phyloP scores from a whole-genome alignment of 345 rosid genomes.

The Melaleuca quinquenervia region DNA sequence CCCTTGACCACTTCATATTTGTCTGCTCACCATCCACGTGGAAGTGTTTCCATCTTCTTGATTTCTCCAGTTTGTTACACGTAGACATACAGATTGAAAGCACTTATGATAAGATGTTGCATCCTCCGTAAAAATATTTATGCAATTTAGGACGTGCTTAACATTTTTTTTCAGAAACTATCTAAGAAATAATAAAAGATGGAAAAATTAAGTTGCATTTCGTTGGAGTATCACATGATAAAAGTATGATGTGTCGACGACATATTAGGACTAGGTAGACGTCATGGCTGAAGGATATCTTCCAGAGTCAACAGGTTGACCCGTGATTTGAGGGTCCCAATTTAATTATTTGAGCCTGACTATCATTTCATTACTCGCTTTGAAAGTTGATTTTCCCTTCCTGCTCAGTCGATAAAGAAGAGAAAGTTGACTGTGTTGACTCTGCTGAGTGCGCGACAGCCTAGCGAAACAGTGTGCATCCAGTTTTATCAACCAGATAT shows the following conservation, averaged over 20 bases:
- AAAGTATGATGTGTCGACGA: neutral
- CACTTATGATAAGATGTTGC: neutral
- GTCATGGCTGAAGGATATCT: neutral
- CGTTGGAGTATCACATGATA: neutral
- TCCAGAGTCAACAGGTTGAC: neutral
- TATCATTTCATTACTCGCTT: neutral
- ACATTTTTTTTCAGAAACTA: fast-evolving
- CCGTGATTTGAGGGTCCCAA: neutral
- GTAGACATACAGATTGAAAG: neutral
- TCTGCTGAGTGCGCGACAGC: too few species aligned
- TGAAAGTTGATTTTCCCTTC: neutral
- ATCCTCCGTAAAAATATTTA: neutral
- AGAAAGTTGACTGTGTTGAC: too few species aligned
- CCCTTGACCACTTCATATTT: too few species aligned
- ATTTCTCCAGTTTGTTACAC: neutral
- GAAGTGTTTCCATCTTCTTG: neutral
- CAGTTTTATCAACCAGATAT: too few species aligned
- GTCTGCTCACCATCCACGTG: too few species aligned
- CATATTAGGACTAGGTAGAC: neutral
- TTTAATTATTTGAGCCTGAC: neutral
- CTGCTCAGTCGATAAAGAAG: too few species aligned
- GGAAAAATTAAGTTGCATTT: neutral
- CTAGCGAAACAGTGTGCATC: too few species aligned
- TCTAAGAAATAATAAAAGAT: neutral
- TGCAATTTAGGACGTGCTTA: neutral